Conservation (phyloP, 306 rosid genomes). For the Lathyrus tuberosus region DNA sequence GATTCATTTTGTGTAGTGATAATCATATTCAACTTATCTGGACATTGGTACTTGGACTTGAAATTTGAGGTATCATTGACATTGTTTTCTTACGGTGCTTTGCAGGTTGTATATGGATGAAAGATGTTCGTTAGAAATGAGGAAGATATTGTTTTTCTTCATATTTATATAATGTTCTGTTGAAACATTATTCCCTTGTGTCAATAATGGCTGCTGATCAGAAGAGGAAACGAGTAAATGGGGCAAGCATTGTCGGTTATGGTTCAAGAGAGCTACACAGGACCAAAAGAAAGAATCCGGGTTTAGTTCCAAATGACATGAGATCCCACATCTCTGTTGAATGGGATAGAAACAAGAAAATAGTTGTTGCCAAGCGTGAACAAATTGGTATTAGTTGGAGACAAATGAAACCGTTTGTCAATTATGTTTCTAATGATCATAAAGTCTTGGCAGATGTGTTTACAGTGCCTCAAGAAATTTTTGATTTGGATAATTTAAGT, state of each 20-base stretch:
- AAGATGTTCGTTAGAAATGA: constrained; percentile 36
- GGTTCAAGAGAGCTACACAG: constrained; percentile 69
- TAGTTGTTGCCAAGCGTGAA: constrained; percentile 80
- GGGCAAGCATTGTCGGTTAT: constrained; percentile 55
- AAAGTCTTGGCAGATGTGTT: constrained; percentile 70
- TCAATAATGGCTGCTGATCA: constrained; percentile 95
- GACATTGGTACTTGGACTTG: constrained; percentile 24
- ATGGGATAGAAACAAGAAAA: constrained; percentile 80
- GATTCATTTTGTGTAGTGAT: not conserved
- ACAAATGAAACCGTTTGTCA: constrained; percentile 57
- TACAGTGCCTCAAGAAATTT: constrained; percentile 71
- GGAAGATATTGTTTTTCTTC: constrained; percentile 36
- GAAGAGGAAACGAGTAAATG: constrained; percentile 75
- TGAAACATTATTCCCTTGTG: constrained; percentile 38
- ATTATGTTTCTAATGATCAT: constrained; percentile 47
- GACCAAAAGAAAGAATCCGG: constrained; percentile 60
- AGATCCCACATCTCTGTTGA: constrained; percentile 74
- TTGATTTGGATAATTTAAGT: constrained; percentile 64
- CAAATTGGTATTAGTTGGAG: constrained; percentile 88
- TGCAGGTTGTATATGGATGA: constrained; percentile 43
- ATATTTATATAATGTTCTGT: constrained; percentile 37
- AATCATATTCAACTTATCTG: constrained; percentile 31
- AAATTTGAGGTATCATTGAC: constrained; percentile 33
- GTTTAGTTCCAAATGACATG: constrained; percentile 55
- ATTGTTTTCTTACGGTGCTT: constrained; percentile 27